Percentiles rank a stretch among this genome's conserved stretches.
Evolutionary conservation across 2,329 filamentous ascomycete species (phyloP).

Genomic region (Alternaria rosae): DNA sequence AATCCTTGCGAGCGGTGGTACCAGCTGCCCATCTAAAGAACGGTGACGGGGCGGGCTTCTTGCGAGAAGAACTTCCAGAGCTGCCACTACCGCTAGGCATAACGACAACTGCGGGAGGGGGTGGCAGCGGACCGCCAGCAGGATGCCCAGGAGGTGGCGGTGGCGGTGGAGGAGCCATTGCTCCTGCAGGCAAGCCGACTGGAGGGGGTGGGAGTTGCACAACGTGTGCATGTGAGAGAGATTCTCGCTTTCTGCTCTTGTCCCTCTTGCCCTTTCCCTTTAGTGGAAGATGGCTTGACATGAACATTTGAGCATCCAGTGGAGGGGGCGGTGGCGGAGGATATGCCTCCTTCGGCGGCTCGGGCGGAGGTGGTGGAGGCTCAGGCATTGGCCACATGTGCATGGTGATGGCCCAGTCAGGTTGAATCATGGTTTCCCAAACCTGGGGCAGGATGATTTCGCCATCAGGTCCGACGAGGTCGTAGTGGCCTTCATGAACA

Average conservation of each 20-base stretch:
- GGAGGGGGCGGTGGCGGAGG: slow-evolving; percentile 24
- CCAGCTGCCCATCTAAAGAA: slow-evolving; percentile 38
- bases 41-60: slow-evolving; percentile 18
- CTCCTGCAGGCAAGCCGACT: not conserved
- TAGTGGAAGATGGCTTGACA: slow-evolving; percentile 18
- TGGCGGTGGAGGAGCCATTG: slow-evolving; percentile 10
- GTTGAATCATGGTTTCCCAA: slow-evolving; percentile 58
- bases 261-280: slow-evolving; percentile 23
- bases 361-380: slow-evolving; percentile 21
- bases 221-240: slow-evolving; percentile 15
- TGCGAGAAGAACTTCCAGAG: slow-evolving; percentile 9
- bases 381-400: slow-evolving; percentile 59
- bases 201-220: slow-evolving; percentile 13
- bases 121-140: slow-evolving; percentile 11
- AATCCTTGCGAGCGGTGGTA: slow-evolving; percentile 5
- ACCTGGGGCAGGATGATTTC: slow-evolving; percentile 60
- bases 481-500: slow-evolving; percentile 57
- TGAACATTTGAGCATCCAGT: slow-evolving; percentile 23
- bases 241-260: slow-evolving; percentile 25
- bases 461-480: slow-evolving; percentile 56
- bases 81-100: slow-evolving; percentile 8
- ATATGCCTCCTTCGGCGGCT: slow-evolving; percentile 12
- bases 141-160: slow-evolving; percentile 11
- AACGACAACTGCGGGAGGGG: slow-evolving; percentile 17
- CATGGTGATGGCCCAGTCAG: slow-evolving; percentile 59